Evolutionary conservation across 2,329 filamentous ascomycete genomes (phyloP), one percentile per base, ranked within the genome.

Genomic region (Onygenales sp.): DNA sequence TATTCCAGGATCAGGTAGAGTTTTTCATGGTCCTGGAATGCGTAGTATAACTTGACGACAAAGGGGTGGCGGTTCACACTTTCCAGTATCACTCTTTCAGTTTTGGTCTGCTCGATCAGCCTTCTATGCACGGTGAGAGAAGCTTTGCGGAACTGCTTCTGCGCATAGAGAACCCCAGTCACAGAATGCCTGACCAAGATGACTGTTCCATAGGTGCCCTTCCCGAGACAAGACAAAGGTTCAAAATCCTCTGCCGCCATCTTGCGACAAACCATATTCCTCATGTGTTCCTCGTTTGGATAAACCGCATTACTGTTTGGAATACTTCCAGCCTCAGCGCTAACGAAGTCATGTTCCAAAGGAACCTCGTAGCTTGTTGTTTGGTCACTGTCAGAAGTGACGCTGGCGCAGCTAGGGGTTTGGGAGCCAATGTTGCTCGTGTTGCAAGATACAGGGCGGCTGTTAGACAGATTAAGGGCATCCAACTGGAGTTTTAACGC

Each of bases 71-170:
- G 82, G 70, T 94, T 97, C 69, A 98, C 88, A 55, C 88, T 94
- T 74, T 98, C 93, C 50, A 98, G 79, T 52, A 98, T 95, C 62
- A 86, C 85, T 49, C 93, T 87, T 74, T 98, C 93, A 2, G 92
- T 97, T 77, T 94, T 95, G 54, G 93, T 97, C 74, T 97, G 93
- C 73, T 97, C 91, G 49, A 98, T 83, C 34, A 97, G 81, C 68
- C 91, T 90, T 78, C 95, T 96, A 72, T 96, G 91, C 40, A 98
- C 88, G 0, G 91, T 89, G 51, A 98, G 76, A 7, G 90, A 95
- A 0, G 94, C 93, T 73, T 98, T 98, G 69, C 92, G 93, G 73
- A 98, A 93, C 71, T 97, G 92, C 76, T 98, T 98, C 74, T 98
- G 94, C 0, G 93, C 94, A 65, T 91, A 98, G 4, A 98, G 80